phyloP scores from a whole-genome alignment of 148 eudicot genomes.

The Rhododendron ferrugineum region DNA sequence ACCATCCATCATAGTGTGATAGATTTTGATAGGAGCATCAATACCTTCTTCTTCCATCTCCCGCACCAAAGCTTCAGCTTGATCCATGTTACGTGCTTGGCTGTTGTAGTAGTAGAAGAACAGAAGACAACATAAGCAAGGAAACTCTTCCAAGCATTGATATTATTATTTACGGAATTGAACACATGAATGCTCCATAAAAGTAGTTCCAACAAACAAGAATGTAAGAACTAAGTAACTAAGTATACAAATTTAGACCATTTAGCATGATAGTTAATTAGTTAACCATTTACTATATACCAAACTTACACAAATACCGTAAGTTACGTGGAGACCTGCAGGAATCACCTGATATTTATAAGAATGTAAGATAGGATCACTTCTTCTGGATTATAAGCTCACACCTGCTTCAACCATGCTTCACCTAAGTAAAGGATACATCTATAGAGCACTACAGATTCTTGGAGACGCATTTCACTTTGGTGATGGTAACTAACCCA shows the following conservation, averaged over 20 bases:
- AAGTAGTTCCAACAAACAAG: not conserved
- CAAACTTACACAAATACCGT: not conserved
- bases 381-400: not conserved
- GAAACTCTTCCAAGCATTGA: not conserved
- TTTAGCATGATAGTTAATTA: not conserved
- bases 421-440: not conserved
- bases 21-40: constrained; percentile 89
- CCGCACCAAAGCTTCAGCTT: constrained; percentile 90
- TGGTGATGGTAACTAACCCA: not conserved
- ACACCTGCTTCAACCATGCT: not conserved
- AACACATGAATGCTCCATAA: not conserved
- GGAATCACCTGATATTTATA: not conserved
- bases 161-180: not conserved
- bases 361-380: not conserved
- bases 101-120: constrained; percentile 26
- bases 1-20: constrained; percentile 99
- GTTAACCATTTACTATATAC: not conserved
- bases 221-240: not conserved
- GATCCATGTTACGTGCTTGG: constrained; percentile 65
- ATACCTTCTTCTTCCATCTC: constrained; percentile 99
- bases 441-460: not conserved
- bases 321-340: not conserved
- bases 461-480: not conserved
- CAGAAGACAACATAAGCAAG: not conserved
- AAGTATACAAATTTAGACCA: not conserved